Base-by-base conservation (phyloP, 768 basidiomycete genomes). In the Xanthoconium purpureum region DNA sequence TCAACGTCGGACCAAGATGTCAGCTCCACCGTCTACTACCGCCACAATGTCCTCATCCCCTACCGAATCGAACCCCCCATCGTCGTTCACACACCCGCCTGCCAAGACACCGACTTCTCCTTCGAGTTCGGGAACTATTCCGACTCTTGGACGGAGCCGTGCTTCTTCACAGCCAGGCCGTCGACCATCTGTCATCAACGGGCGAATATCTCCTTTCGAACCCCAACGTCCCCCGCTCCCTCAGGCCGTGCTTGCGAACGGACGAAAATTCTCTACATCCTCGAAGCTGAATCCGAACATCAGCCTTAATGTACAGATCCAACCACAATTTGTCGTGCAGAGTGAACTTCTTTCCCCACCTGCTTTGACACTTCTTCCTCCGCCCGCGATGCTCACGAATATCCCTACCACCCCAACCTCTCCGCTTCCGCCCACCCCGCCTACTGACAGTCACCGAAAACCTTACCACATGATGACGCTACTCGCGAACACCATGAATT, bases 381-480 rank as follows among this genome's bases (percentile, higher is more conserved):
- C 73, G 10, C 56, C 79, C 17, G 73, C 78, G 54, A 77, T 83
- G 58, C 71, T 80, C 44, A 74, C 76, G 35, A 84, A 81, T 62
- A 76, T 88, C 12, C 89, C 85, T 35, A 85, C 83, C 13, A 88
- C 88, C 3, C 92, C 91, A 7, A 80, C 79, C 43, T 92, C 91
- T 3, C 89, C 91, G 4, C 78, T 91, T 37, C 92, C 91, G 7
- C 84, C 88, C 3, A 71, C 78, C 15, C 79, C 89, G 24, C 92
- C 91, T 7, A 74, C 76, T 6, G 89, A 93, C 62, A 78, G 87
- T 24, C 75, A 91, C 47, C 80, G 90, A 42, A 88, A 93, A 64
- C 94, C 94, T 11, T 96, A 94, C 67, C 88, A 94, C 69, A 81
- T 96, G 81, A 94, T 96, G 92, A 77, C 78, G 57, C 80, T 91